phyloP scores from a whole-genome alignment of 2,329 filamentous ascomycete genomes.

The Dendrostoma leiphaemia region DNA sequence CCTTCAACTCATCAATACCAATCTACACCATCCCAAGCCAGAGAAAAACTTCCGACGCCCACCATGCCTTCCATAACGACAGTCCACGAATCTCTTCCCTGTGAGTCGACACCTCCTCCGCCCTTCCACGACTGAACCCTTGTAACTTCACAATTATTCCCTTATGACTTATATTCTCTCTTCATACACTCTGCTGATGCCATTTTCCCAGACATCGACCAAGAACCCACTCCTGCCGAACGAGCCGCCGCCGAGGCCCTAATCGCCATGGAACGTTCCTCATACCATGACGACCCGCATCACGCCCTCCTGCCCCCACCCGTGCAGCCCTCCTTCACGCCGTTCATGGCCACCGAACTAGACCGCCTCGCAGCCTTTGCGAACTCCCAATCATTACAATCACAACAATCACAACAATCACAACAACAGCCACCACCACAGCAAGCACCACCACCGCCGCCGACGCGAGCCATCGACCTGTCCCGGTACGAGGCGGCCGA shows the following conservation, averaged over 20 bases:
- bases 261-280: conserved; percentile 64
- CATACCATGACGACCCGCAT: conserved; percentile 36
- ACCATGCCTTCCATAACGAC: conserved; percentile 67
- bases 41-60: conserved; percentile 1
- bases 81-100: conserved; percentile 78
- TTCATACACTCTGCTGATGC: neutral
- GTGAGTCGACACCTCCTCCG: conserved; percentile 45
- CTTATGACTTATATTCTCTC: neutral
- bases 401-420: too few species aligned
- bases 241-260: conserved; percentile 67
- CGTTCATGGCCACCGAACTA: conserved; percentile 67
- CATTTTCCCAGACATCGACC: conserved; percentile 70
- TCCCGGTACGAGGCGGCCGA: conserved; percentile 79
- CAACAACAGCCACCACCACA: too few species aligned
- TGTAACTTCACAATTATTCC: too few species aligned
- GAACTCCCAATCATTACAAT: too few species aligned
- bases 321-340: conserved; percentile 57
- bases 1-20: neutral
- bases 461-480: conserved; percentile 67
- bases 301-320: conserved; percentile 59
- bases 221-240: conserved; percentile 60
- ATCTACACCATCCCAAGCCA: neutral
- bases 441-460: conserved; percentile 30
- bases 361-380: conserved; percentile 61
- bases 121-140: conserved; percentile 15